Evolutionary conservation across 2,329 filamentous ascomycete species (phyloP).

Genomic region (Trichoderma asperellum): DNA sequence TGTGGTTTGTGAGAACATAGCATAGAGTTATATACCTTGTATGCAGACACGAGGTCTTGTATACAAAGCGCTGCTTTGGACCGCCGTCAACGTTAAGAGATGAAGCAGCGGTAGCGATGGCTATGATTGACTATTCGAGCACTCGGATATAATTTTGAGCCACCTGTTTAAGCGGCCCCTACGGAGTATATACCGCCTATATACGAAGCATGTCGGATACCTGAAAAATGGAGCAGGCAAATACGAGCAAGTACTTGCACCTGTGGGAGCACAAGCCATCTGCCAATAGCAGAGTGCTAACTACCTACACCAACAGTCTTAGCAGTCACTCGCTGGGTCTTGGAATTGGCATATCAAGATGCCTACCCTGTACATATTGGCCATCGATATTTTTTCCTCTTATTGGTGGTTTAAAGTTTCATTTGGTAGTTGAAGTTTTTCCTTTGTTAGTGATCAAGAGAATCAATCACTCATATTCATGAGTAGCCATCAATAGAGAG

Average conservation of each 20-base stretch:
- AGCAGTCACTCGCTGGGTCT: background rate
- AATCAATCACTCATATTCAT: background rate
- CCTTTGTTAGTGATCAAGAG: background rate
- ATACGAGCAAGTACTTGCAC: background rate
- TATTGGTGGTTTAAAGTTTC: background rate
- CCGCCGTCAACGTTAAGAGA: background rate
- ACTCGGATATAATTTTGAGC: background rate
- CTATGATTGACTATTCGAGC: background rate
- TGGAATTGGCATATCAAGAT: background rate
- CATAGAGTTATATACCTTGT: no score
- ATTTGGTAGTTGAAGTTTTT: background rate
- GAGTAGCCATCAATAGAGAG: background rate
- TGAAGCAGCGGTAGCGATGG: background rate
- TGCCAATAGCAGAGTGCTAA: background rate
- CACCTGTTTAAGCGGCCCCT: background rate
- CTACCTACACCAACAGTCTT: background rate
- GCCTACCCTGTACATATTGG: background rate
- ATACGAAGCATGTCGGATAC: background rate
- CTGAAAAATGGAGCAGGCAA: background rate
- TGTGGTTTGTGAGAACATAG: background rate
- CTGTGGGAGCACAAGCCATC: background rate
- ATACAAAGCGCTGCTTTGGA: background rate
- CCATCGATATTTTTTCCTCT: background rate
- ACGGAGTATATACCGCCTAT: background rate
- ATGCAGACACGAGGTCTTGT: background rate